Evolutionary conservation across 2,329 filamentous ascomycete genomes (phyloP).

Genomic region (Penicillium hordei): DNA sequence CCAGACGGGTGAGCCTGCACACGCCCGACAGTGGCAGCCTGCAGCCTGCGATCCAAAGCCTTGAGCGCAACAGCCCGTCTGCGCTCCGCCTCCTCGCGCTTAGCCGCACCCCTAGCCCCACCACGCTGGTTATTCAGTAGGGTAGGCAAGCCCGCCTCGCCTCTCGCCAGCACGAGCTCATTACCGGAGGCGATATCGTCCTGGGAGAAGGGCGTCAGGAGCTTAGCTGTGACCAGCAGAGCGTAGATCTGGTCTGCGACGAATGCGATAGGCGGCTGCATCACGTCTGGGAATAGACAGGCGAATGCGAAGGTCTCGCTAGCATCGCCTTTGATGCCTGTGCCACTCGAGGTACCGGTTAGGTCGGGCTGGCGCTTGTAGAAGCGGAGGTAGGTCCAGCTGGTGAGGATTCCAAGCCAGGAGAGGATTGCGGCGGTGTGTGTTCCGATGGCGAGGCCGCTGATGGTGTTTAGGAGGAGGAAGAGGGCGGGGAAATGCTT

Average conservation of each 20-base stretch:
- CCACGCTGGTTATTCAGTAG: slow-evolving; percentile 53
- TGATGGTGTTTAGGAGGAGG: slow-evolving; percentile 68
- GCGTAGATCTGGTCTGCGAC: slow-evolving; percentile 74
- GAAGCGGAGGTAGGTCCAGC: slow-evolving; percentile 96
- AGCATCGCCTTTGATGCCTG: slow-evolving; percentile 76
- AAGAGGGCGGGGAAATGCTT: slow-evolving; percentile 76
- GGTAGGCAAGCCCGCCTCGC: slow-evolving; percentile 61
- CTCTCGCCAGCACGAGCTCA: slow-evolving; percentile 66
- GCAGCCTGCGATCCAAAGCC: slow-evolving; percentile 85
- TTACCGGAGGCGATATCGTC: slow-evolving; percentile 74
- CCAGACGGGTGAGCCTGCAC: slow-evolving; percentile 39
- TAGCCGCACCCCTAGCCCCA: slow-evolving; percentile 55
- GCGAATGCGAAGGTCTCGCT: slow-evolving; percentile 96
- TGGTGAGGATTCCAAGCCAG: slow-evolving; percentile 76
- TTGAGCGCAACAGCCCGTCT: slow-evolving; percentile 85
- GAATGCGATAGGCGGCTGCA: slow-evolving; percentile 73
- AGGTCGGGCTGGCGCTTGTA: slow-evolving; percentile 68
- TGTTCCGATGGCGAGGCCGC: slow-evolving; percentile 64
- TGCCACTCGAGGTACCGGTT: slow-evolving; percentile 54
- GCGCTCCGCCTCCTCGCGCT: slow-evolving; percentile 87
- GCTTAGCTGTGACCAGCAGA: slow-evolving; percentile 68
- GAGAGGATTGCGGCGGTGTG: slow-evolving; percentile 77
- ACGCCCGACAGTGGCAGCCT: slow-evolving; percentile 69
- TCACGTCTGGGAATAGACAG: slow-evolving; percentile 85
- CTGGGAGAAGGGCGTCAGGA: slow-evolving; percentile 83